Conservation (phyloP, 1,139 yeast genomes). For the Taphrina deformans region DNA sequence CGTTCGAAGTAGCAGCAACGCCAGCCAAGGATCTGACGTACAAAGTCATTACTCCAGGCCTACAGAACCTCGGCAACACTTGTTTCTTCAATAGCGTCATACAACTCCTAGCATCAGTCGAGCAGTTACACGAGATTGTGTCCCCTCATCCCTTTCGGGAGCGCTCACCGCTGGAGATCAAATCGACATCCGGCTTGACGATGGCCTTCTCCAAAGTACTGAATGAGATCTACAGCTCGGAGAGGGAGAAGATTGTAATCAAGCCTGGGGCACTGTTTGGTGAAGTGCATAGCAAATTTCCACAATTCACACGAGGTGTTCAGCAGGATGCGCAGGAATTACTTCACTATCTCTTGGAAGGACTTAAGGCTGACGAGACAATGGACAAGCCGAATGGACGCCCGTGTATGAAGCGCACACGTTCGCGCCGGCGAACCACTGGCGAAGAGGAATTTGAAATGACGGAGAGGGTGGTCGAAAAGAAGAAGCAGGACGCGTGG, state of each 20-base stretch:
- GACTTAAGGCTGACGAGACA: conserved; percentile 32
- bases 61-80: conserved; percentile 37
- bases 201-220: conserved; percentile 33
- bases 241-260: conserved; percentile 22
- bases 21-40: conserved; percentile 1
- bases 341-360: conserved; percentile 34
- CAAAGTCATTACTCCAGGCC: conserved; percentile 33
- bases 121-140: conserved; percentile 33
- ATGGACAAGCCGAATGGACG: background rate
- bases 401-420: conserved; percentile 14
- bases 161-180: conserved; percentile 18
- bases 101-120: conserved; percentile 34
- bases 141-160: conserved; percentile 27
- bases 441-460: conserved; percentile 25
- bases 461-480: conserved; percentile 12
- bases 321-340: conserved; percentile 38
- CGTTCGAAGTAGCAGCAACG: background rate
- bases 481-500: conserved; percentile 8
- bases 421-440: conserved; percentile 16
- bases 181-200: conserved; percentile 25
- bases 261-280: conserved; percentile 32
- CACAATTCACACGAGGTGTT: conserved; percentile 28
- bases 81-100: conserved; percentile 37
- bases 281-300: conserved; percentile 29
- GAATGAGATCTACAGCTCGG: conserved; percentile 27